Evolutionary conservation across 768 basidiomycete genomes (phyloP), one percentile per base, ranked within the genome.

Genomic region (Kwoniella sp.): DNA sequence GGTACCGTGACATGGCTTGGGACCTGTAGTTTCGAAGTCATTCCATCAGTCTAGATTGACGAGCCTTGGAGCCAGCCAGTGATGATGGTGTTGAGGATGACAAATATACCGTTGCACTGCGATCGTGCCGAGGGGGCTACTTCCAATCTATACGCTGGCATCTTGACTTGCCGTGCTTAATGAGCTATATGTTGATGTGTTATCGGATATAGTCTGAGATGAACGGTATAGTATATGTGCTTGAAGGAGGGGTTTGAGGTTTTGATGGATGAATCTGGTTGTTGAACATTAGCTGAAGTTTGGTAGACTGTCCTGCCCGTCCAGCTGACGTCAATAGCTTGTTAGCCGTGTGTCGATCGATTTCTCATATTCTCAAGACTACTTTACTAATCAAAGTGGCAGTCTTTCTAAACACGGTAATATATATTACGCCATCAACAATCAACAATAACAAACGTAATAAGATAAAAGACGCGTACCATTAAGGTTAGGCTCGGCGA

Each of bases 1-100:
- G 7, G 86, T 90, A 47, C 91, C 91, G 86, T 78, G 66, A 68
- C 79, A 80, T 30, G 76, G 76, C 53, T 69, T 68, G 9, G 46
- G 55, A 2, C 74, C 74, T 72, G 22, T 9, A 9, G 17, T 15
- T 9, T 44, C 6, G 13, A 4, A 13, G 1, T 40, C 24, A 25
- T 22, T 51, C 36, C 19, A 2, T 33, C 33, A 33, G 27, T n/a
- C 33, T n/a, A n/a, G n/a, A n/a, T n/a, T n/a, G n/a, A n/a, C n/a
- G n/a, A n/a, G n/a, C n/a, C n/a, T n/a, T n/a, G n/a, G n/a, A n/a
- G n/a, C n/a, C n/a, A n/a, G n/a, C n/a, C n/a, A n/a, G n/a, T n/a
- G n/a, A n/a, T n/a, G n/a, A n/a, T n/a, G n/a, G n/a, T n/a, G n/a
- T n/a, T n/a, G n/a, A n/a, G n/a, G n/a, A n/a, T n/a, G n/a, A n/a